phyloP scores from a whole-genome alignment of 116 monocot genomes.

The Phalaenopsis hybrid region DNA sequence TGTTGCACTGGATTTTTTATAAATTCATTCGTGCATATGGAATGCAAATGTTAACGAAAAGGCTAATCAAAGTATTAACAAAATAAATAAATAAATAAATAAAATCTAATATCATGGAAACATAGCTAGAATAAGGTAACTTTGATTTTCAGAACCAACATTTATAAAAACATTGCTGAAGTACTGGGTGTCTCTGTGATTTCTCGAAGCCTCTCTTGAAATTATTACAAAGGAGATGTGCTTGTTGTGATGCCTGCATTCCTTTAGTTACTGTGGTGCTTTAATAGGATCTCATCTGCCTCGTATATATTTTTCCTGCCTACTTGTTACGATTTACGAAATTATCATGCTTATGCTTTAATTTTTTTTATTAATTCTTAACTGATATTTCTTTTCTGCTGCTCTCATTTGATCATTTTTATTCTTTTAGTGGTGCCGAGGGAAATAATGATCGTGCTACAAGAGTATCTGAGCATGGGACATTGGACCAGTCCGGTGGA shows the following conservation, averaged over 20 bases:
- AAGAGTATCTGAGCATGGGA: constrained; percentile 42
- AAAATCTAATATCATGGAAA: too few relatives aligned
- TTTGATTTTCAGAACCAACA: too few relatives aligned
- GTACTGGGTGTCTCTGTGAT: too few relatives aligned
- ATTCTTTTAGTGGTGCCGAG: constrained; percentile 26
- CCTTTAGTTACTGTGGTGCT: too few relatives aligned
- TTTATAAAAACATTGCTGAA: too few relatives aligned
- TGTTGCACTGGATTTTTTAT: not conserved
- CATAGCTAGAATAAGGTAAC: too few relatives aligned
- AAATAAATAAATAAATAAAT: too few relatives aligned
- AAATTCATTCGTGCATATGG: not conserved
- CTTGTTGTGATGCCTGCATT: too few relatives aligned
- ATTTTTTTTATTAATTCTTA: not conserved
- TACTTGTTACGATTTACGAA: not conserved
- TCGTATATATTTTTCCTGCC: not conserved
- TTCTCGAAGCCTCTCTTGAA: too few relatives aligned
- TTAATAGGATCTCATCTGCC: not conserved
- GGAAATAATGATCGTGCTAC: constrained; percentile 46
- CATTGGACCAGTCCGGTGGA: constrained; percentile 37
- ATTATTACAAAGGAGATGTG: too few relatives aligned
- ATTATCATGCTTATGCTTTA: not conserved
- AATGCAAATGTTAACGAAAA: too few relatives aligned
- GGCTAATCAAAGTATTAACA: too few relatives aligned
- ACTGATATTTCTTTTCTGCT: not conserved
- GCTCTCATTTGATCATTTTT: constrained; percentile 4